Evolutionary conservation across 768 basidiomycete species (phyloP).

Genomic region (Boletus pseudo-olivaceus): DNA sequence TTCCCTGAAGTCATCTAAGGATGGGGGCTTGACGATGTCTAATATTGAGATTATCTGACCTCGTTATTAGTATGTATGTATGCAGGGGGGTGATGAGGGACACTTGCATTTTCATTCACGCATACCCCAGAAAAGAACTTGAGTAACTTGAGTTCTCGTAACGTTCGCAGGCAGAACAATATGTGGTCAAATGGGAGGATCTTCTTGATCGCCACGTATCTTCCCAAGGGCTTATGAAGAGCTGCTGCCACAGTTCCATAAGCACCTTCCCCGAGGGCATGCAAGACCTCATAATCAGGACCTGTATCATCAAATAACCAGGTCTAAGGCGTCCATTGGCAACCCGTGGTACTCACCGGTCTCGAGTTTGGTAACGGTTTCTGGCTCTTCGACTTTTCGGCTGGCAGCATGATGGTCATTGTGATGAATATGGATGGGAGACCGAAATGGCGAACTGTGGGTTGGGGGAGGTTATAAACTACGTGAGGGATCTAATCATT

Average conservation of each 20-base stretch:
- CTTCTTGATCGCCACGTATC: conserved; percentile 93
- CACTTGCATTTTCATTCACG: conserved; percentile 72
- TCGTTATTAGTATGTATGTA: neutral
- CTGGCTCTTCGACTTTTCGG: conserved; percentile 39
- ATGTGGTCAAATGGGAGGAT: conserved; percentile 94
- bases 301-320: conserved; percentile 37
- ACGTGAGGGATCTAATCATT: conserved; percentile 2
- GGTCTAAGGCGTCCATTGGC: neutral
- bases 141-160: conserved; percentile 88
- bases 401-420: conserved; percentile 7
- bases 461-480: neutral
- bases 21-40: conserved; percentile 82
- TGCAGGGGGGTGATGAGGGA: neutral
- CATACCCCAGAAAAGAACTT: conserved; percentile 80
- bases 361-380: conserved; percentile 72
- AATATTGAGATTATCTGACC: conserved; percentile 85
- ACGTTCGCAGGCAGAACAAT: conserved; percentile 83
- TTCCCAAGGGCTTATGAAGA: conserved; percentile 73
- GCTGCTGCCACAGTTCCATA: conserved; percentile 92
- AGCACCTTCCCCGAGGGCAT: conserved; percentile 80
- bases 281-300: conserved; percentile 69
- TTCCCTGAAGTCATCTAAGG: conserved; percentile 76
- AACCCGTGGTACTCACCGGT: conserved; percentile 43
- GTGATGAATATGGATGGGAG: neutral
- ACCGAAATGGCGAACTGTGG: neutral